Evolutionary conservation across 1,284 basidiomycete genomes (phyloP), one percentile per base, ranked within the genome.

Genomic region (Paramarasmius palmivorus): DNA sequence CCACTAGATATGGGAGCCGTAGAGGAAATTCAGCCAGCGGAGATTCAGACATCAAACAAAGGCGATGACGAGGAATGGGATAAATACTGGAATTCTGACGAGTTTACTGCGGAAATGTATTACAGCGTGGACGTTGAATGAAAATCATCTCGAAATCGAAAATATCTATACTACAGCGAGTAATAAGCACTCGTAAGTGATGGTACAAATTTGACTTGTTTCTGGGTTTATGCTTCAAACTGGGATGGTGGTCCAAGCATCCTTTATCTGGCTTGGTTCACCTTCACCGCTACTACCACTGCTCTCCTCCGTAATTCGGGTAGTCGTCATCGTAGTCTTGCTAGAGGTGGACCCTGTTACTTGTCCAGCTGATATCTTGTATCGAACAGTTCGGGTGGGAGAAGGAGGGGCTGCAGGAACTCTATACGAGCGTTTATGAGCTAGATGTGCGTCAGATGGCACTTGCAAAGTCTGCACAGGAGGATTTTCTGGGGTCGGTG

Each of bases 21-120:
- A 8, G 67, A 71, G 52, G 59, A 60, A 20, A 36, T 55, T 42
- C 46, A 55, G 6, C 19, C 40, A 17, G 36, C n/a, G 10, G n/a
- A 25, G 22, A 47, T 19, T 19, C 47, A 32, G 6, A 56, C 34
- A n/a, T 49, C 52, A 17, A 47, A 12, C 14, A 61, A 55, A 8
- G 57, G 58, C 40, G 55, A 63, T 44, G 72, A 70, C 39, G 73
- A 76, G 52, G 76, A 76, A 58, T 75, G 72, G 69, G 77, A 79
- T 22, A 61, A 65, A 49, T 75, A 77, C 49, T 79, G 76, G 77
- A 69, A 68, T 40, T 62, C 67, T 7, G 66, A 73, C 39, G 68
- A 69, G 37, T 62, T 69, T 46, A 60, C 67, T 7, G 65, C 64
- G 34, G 68, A 69, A 46, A 55, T 67, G 19, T 72, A 71, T 46